Evolutionary conservation across 2,329 filamentous ascomycete species (phyloP), one percentile per base, ranked within the genome.

Genomic region (Colletotrichum musae): DNA sequence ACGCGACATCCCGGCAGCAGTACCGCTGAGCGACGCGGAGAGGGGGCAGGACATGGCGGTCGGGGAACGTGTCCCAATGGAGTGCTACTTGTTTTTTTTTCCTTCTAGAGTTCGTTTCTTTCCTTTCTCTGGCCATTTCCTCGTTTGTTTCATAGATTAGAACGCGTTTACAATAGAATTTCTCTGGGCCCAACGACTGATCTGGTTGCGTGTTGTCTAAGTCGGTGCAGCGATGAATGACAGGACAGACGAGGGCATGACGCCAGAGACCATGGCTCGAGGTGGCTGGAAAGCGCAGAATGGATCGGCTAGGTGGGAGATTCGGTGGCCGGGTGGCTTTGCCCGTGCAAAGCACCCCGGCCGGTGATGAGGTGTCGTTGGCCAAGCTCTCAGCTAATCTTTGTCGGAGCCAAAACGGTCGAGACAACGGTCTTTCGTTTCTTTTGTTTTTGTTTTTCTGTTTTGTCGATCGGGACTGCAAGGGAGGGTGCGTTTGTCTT

Each of bases 1-100:
- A 45, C 41, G 62, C 66, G 24, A 66, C 66, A 7, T 66, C 66
- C 15, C 62, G 61, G 52, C 60, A 47, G 64, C 64, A 63, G 48
- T 47, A 61, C 4, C 62, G 50, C 15, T 60, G 56, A 61, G 21
- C 9, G 26, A 16, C 18, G 26, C 16, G 39, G 13, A 16, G 16
- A 16, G 16, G 43, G 6, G 43, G 28, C 43, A 47, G 6, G 48
- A 5, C 16, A 15, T 24, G 10, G 10, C 12, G 12, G 13, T 12
- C 2, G 50, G 4, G 28, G 13, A 12, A 13, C 26, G 12, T 39
- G 4, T 36, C 7, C 9, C 32, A 10, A 36, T 3, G 32, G 9
- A 4, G 3, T 36, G 32, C 10, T 7, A 10, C 7, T 36, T 36
- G 3, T 36, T 36, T 36, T 10, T 36, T 36, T 36, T 16, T 4